Evolutionary conservation across 2,329 filamentous ascomycete genomes (phyloP), one percentile per base, ranked within the genome.

Genomic region (Mariannaea sp.): DNA sequence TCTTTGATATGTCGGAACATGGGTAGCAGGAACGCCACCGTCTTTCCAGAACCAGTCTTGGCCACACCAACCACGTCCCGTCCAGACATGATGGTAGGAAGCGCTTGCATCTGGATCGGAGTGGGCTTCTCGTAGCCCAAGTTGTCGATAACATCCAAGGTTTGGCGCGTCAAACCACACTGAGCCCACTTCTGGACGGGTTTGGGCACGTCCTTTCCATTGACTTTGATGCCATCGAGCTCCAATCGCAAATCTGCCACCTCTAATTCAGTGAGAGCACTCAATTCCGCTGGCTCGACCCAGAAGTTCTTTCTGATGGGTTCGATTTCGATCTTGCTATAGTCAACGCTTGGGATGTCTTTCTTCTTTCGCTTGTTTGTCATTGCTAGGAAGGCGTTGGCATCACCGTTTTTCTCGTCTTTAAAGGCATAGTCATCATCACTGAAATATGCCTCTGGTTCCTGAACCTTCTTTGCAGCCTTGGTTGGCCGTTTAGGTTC

Each of bases 1-100:
- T 97, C 94, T 72, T 93, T 94, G 75, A 97, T 96, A 70, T 99
- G 94, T 50, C 94, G 86, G 71, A 99, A 97, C 91, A 97, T 97
- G 30, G 94, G 94, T 38, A 99, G 82, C 24, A 96, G 76, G 70
- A 97, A 99, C 5, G 94, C 94, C 65, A 97, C 86, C 0, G 94
- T 99, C 77, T 99, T 99, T 70, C 94, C 94, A 20, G 94, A 97
- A 5, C 94, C 94, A 20, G 94, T 99, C 77, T 97, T 97, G 14
- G 94, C 94, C 47, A 99, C 92, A 61, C 92, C 94, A 59, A 99
- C 91, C 30, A 97, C 89, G 76, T 99, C 94, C 62, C 92, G 85
- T 8, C 94, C 94, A 22, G 92, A 96, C 90, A 97, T 97, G 66
- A 97, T 90, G 8, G 92, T 87, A 2, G 94, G 94, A 55, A 97